Evolutionary conservation across 768 basidiomycete species (phyloP).

Genomic region (Pulveroboletus sp.): DNA sequence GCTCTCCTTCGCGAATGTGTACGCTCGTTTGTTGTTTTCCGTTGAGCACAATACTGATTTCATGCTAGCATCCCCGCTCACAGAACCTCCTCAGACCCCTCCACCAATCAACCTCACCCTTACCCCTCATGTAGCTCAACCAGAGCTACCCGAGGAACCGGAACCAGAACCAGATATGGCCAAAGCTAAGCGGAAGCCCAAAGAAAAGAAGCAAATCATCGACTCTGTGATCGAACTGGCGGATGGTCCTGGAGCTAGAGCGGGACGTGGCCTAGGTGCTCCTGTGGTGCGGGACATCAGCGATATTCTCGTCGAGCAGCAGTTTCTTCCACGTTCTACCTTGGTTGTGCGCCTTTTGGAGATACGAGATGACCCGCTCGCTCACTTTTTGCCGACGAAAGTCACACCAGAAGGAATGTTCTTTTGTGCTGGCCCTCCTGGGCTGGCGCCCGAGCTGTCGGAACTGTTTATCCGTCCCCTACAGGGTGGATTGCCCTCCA

Average conservation of each 20-base stretch:
- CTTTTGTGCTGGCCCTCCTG: slow-evolving; percentile 82
- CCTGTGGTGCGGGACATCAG: slow-evolving; percentile 54
- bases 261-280: slow-evolving; percentile 55
- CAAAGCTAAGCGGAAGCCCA: slow-evolving; percentile 48
- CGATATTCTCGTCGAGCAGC: slow-evolving; percentile 73
- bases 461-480: slow-evolving; percentile 82
- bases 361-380: slow-evolving; percentile 78
- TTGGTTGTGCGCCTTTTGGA: slow-evolving; percentile 82
- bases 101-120: slow-evolving; percentile 53
- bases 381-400: slow-evolving; percentile 82
- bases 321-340: slow-evolving; percentile 80
- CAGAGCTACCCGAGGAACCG: slow-evolving; percentile 33
- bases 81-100: slow-evolving; percentile 72
- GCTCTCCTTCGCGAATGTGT: slow-evolving; percentile 68
- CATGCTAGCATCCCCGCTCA: slow-evolving; percentile 64
- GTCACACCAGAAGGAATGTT: slow-evolving; percentile 66
- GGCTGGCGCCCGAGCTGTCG: slow-evolving; percentile 74
- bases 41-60: slow-evolving; percentile 6
- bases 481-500: slow-evolving; percentile 42
- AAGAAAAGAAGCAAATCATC: slow-evolving; percentile 84
- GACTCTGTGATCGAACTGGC: slow-evolving; percentile 85
- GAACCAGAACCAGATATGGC: slow-evolving; percentile 29
- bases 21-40: slow-evolving; percentile 23
- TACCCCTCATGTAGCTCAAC: slow-evolving; percentile 45
- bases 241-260: slow-evolving; percentile 51